Evolutionary conservation across 1,284 basidiomycete species (phyloP).

Genomic region (Sporisorium iseilematis-ciliati): DNA sequence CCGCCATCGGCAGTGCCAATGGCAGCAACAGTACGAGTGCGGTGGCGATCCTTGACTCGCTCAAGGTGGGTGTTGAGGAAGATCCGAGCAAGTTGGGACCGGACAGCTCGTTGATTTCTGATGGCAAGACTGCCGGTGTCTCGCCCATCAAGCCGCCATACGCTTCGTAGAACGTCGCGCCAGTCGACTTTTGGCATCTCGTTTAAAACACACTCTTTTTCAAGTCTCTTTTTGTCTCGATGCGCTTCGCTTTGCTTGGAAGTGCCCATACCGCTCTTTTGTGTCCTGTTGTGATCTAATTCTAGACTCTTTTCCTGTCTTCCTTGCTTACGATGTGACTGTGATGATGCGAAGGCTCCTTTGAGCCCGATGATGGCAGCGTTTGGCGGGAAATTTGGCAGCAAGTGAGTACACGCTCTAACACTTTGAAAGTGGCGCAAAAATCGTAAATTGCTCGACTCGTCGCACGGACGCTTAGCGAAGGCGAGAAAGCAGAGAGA

Average conservation of each 20-base stretch:
- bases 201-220: background rate
- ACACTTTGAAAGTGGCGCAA: background rate
- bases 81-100: constrained; percentile 29
- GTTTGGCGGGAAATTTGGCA: background rate
- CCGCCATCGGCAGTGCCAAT: constrained; percentile 10
- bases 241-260: constrained; percentile 7
- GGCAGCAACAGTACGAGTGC: constrained; percentile 31
- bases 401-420: background rate
- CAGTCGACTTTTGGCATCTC: background rate
- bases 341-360: background rate
- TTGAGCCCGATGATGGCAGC: background rate
- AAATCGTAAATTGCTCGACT: constrained; percentile 8
- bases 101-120: constrained; percentile 26
- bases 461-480: constrained; percentile 17
- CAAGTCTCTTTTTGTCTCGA: background rate
- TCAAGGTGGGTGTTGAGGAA: constrained; percentile 46
- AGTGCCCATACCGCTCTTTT: constrained; percentile 21
- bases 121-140: constrained; percentile 4
- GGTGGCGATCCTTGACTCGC: constrained; percentile 47
- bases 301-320: background rate
- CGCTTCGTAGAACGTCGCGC: constrained; percentile 13
- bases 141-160: constrained; percentile 39
- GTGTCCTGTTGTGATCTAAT: constrained; percentile 1
- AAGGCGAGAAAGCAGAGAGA: too few relatives aligned
- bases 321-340: background rate